phyloP scores from a whole-genome alignment of 768 basidiomycete species.

The Mycena rosella region DNA sequence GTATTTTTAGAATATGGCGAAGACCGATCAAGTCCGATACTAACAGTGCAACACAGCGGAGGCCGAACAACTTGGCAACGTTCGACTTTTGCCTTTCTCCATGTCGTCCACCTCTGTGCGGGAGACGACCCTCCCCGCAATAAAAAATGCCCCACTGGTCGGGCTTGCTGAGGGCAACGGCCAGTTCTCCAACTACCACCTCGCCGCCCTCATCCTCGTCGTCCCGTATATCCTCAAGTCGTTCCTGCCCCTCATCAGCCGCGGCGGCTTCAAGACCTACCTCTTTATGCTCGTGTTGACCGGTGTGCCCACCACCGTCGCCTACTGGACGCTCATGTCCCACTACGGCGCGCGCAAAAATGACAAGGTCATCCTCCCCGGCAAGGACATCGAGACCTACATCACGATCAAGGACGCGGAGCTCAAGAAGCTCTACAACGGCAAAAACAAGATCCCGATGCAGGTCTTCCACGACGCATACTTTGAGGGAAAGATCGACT shows the following conservation, averaged over 20 bases:
- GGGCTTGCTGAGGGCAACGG: constrained; percentile 91
- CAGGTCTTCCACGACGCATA: constrained; percentile 98
- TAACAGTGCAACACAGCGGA: no score
- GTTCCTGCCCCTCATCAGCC: constrained; percentile 83
- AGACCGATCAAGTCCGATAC: no score
- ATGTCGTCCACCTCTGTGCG: constrained; percentile 33
- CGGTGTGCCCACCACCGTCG: constrained; percentile 82
- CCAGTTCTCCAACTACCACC: constrained; percentile 83
- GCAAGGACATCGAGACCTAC: constrained; percentile 89
- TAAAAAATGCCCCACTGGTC: constrained; percentile 87
- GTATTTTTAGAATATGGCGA: constrained; percentile 22
- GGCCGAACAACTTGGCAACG: neutral
- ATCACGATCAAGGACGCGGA: constrained; percentile 90
- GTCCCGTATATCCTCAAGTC: constrained; percentile 90
- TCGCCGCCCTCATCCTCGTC: constrained; percentile 80
- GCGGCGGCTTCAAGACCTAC: constrained; percentile 90
- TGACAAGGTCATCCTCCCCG: constrained; percentile 87
- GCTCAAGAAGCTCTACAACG: constrained; percentile 83
- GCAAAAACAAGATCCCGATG: constrained; percentile 95
- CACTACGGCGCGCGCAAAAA: constrained; percentile 85
- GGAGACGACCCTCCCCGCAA: constrained; percentile 76
- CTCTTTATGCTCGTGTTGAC: constrained; percentile 81
- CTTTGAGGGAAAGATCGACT: constrained; percentile 95
- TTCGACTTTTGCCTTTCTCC: constrained; percentile 27
- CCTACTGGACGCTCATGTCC: constrained; percentile 92